Base-by-base conservation (phyloP, 1,139 yeast genomes). In the Debaryomyces nepalensis region DNA sequence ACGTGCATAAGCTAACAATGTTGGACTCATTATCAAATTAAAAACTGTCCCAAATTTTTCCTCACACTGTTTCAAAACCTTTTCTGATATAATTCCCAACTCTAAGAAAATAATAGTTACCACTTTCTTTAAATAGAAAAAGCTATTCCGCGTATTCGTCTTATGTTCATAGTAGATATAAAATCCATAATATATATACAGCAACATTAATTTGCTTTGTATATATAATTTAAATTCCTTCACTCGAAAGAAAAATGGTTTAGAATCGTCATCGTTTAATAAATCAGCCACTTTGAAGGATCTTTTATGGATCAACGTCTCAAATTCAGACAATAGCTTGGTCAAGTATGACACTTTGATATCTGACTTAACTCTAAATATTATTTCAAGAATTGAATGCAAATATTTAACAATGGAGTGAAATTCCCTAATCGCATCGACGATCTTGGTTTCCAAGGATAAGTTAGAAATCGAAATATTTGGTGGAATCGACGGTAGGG, bases 41-140 rank as follows among this genome's bases (percentile, higher is more conserved):
- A 44, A 41, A n/a, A 45, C 33, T 11, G 52, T 41, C n/a, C 49
- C 44, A 6, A 48, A 22, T 44, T 40, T 14, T 37, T 35, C 23
- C 35, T 41, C 24, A 42, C 33, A 33, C 47, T 26, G 22, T 36
- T 19, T 6, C 5, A 30, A 24, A 19, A 37, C 37, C 40, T 41
- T 41, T 7, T 8, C 26, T 6, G 26, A 32, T 7, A 20, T 12
- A 18, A 4, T 20, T 4, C 18, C 23, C 20, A 42, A 35, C 11
- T 42, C 45, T 10, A 31, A 18, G 22, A 24, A 26, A 11, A 42
- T 22, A 9, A 26, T 39, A 14, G 21, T 11, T 11, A n/a, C 26
- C 18, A 50, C 27, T 41, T 57, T 57, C 23, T 53, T 50, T 11
- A 49, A 36, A 41, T 55, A 59, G 27, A 54, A 56, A 26, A 45